These are phyloP conservation scores for Kalaharituber pfeilii DNA, from an alignment of 2,329 filamentous ascomycete species.

Conservation along the genomic window DNA sequence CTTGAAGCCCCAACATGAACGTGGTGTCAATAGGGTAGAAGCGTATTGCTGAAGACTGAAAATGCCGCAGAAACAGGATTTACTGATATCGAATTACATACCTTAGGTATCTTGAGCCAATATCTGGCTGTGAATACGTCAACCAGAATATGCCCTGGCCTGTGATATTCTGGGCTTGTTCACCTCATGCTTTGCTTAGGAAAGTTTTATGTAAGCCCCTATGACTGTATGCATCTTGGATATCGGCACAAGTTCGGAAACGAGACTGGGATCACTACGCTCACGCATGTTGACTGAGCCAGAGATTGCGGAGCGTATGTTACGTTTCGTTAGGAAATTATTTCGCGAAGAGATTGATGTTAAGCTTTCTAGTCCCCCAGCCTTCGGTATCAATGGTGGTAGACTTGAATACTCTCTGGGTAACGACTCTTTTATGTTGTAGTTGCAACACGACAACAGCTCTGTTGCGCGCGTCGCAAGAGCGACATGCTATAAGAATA, in stretches of 20 bases:
- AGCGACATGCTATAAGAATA: no score
- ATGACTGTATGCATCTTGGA: conserved; percentile 18
- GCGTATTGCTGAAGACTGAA: conserved; percentile 18
- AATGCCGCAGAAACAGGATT: conserved; percentile 3
- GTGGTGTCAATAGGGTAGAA: conserved; percentile 18
- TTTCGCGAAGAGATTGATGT: no score
- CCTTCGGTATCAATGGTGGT: no score
- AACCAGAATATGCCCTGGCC: conserved; percentile 17
- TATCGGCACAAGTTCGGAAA: conserved; percentile 21
- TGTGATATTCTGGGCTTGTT: conserved; percentile 21
- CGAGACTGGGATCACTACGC: conserved; percentile 16
- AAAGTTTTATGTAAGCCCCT: conserved; percentile 18
- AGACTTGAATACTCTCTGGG: no score
- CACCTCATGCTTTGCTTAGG: conserved; percentile 8
- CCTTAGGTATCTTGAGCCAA: conserved; percentile 18
- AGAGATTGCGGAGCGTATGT: no score
- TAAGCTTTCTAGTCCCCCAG: no score
- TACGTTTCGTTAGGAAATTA: no score
- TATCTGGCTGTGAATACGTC: conserved; percentile 6
- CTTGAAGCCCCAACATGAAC: conserved; percentile 21
- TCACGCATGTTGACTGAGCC: no score
- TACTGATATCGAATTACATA: conserved; percentile 20
- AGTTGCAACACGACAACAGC: no score
- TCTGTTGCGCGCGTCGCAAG: no score
- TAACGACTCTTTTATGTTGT: no score